Conservation (phyloP, 2,329 filamentous ascomycete species). For the Chaetomium globosum region DNA sequence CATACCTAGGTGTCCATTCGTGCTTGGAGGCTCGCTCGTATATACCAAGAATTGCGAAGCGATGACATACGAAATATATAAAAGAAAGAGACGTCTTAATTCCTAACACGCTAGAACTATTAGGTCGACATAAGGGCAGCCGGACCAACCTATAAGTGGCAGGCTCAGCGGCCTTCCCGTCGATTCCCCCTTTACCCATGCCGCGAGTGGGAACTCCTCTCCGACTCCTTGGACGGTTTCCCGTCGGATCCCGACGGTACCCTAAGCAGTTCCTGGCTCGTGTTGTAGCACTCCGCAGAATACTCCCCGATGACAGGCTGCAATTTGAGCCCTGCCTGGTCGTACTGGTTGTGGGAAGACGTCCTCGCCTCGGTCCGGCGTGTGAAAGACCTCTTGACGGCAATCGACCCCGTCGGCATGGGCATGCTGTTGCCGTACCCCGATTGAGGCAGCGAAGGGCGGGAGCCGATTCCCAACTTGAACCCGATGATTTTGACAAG, state of each 20-base stretch:
- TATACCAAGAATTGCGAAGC: background rate
- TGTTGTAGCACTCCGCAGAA: conserved; percentile 29
- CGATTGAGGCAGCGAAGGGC: conserved; percentile 13
- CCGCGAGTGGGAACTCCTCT: background rate
- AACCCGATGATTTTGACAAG: conserved; percentile 44
- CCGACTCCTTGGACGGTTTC: conserved; percentile 9
- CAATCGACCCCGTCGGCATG: conserved; percentile 19
- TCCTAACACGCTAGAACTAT: background rate
- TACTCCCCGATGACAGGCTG: conserved; percentile 22
- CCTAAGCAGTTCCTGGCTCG: conserved; percentile 26
- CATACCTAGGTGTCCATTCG: background rate
- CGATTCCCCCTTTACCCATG: background rate
- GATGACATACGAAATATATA: background rate
- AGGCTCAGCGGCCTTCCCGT: too few relatives aligned
- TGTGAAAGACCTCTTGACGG: conserved; percentile 25
- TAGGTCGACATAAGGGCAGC: too few relatives aligned
- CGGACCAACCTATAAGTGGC: too few relatives aligned
- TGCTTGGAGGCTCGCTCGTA: background rate
- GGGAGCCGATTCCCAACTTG: conserved; percentile 37
- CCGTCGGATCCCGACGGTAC: background rate
- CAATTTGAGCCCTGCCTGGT: conserved; percentile 11
- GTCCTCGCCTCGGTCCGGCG: conserved; percentile 7
- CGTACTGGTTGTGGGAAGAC: background rate
- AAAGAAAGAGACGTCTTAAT: background rate
- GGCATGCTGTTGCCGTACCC: conserved; percentile 1